Conservation (phyloP, 768 basidiomycete species). For the Tulasnella sp. region DNA sequence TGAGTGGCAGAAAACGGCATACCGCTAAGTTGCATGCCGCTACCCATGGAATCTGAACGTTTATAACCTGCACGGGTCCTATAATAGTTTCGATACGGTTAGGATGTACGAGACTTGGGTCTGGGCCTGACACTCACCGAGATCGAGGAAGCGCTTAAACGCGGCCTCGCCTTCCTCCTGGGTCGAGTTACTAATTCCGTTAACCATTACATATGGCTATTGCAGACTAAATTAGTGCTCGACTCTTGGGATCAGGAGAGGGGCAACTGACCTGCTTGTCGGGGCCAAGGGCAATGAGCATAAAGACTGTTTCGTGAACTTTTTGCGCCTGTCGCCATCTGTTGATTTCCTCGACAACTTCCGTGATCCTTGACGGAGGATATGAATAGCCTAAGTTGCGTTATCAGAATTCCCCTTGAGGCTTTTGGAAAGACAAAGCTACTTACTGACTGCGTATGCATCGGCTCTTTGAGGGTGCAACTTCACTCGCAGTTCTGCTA, state of each 20-base stretch:
- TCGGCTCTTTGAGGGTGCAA: slow-evolving; percentile 15
- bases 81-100: background rate
- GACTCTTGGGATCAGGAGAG: background rate
- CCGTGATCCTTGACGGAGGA: background rate
- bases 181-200: background rate
- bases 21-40: background rate
- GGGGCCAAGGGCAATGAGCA: background rate
- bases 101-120: too few relatives aligned
- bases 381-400: background rate
- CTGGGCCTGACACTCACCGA: background rate
- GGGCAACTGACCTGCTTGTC: slow-evolving; percentile 3
- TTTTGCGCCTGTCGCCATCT: slow-evolving; percentile 11
- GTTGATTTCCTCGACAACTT: slow-evolving; percentile 4
- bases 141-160: background rate
- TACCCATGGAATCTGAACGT: background rate
- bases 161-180: slow-evolving; percentile 7
- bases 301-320: background rate
- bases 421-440: background rate
- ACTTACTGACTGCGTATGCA: slow-evolving; percentile 8
- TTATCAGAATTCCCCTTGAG: background rate
- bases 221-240: background rate
- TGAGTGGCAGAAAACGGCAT: background rate
- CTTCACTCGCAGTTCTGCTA: slow-evolving; percentile 17
- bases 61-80: background rate
- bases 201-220: slow-evolving; percentile 8